Conservation (phyloP, 208 protist genomes). For the Leishmania tropica region DNA sequence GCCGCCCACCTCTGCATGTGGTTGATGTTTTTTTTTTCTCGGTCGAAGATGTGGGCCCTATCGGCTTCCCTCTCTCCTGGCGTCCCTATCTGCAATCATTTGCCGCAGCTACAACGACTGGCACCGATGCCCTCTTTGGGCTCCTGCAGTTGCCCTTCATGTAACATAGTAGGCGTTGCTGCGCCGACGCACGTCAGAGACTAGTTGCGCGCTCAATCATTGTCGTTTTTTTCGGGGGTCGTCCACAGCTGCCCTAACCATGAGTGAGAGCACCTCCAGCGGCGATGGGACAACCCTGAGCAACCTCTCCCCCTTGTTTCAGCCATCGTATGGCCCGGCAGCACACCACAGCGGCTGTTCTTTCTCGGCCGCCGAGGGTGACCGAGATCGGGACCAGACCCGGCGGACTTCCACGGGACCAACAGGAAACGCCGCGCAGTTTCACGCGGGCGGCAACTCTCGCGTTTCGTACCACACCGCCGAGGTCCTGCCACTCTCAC, state of each 20-base stretch:
- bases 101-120: background rate
- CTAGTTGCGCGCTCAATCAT: background rate
- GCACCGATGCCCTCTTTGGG: background rate
- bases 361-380: background rate
- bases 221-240: background rate
- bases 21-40: background rate
- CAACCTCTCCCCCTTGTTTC: constrained; percentile 7
- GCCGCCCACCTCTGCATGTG: background rate
- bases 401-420: background rate
- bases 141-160: background rate
- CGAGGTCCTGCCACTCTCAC: background rate
- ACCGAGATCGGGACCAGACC: background rate
- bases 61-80: background rate
- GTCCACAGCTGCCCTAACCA: background rate
- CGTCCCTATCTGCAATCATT: background rate
- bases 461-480: constrained; percentile 5
- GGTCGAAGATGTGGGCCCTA: background rate
- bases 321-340: background rate
- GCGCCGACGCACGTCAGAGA: background rate
- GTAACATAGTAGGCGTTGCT: background rate
- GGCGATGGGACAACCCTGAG: constrained; percentile 3
- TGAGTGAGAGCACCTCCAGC: constrained; percentile 22
- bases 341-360: background rate
- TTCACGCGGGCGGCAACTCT: constrained; percentile 21
- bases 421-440: background rate